phyloP scores from a whole-genome alignment of 495 filamentous ascomycete species.

The Penicillium cataractarum region DNA sequence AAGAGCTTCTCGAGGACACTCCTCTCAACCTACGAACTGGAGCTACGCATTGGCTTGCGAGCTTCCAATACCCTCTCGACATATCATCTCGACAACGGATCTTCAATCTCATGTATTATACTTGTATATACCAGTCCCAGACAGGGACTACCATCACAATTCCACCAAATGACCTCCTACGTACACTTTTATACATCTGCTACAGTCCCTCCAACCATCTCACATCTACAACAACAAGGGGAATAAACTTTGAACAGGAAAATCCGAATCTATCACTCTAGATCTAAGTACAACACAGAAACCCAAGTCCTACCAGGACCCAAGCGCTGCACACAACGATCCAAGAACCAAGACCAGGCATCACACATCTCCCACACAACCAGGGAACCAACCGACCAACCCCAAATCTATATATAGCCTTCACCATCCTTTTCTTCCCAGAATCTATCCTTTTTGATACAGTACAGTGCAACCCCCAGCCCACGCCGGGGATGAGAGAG shows the following conservation, averaged over 20 bases:
- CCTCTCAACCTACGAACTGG: not conserved
- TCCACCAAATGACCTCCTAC: not conserved
- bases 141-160: not conserved
- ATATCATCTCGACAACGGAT: not conserved
- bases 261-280: constrained; percentile 24
- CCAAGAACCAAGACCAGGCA: constrained; percentile 4
- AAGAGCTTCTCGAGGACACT: not conserved
- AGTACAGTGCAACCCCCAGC: constrained; percentile 41
- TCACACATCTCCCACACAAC: not conserved
- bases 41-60: constrained; percentile 4
- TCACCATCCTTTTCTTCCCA: constrained; percentile 21
- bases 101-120: constrained; percentile 14
- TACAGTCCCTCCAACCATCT: not conserved
- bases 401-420: not conserved
- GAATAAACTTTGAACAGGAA: constrained; percentile 4
- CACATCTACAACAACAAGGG: not conserved
- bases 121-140: not conserved
- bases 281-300: constrained; percentile 27
- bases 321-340: constrained; percentile 8
- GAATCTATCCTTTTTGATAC: constrained; percentile 46
- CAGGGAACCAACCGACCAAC: constrained; percentile 3
- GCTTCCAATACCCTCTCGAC: constrained; percentile 11
- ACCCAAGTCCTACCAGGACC: constrained; percentile 12
- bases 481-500: constrained; percentile 17
- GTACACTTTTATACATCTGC: too few relatives aligned